phyloP scores from a whole-genome alignment of 176 grass and related monocot genomes.

The Juncus effusus region DNA sequence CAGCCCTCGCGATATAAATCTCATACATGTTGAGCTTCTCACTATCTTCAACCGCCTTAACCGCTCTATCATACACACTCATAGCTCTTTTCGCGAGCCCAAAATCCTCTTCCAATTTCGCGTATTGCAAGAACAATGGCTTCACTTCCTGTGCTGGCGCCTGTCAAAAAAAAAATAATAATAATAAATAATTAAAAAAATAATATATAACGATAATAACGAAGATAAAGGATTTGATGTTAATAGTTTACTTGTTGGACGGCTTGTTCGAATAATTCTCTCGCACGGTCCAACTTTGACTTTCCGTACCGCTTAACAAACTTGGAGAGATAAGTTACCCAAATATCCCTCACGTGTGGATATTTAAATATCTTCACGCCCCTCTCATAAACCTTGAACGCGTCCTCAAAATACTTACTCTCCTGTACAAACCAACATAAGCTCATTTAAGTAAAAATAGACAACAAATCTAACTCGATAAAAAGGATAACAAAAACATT shows the following conservation, averaged over 20 bases:
- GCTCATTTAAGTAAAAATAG: constrained; percentile 1
- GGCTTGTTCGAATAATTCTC: constrained; percentile 62
- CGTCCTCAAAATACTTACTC: constrained; percentile 64
- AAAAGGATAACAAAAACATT: neutral
- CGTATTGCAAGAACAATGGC: constrained; percentile 50
- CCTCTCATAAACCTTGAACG: constrained; percentile 67
- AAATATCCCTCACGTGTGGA: constrained; percentile 59
- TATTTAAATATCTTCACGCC: constrained; percentile 58
- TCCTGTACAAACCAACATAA: constrained; percentile 12
- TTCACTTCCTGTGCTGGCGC: constrained; percentile 43
- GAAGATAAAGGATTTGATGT: neutral
- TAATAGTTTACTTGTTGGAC: constrained; percentile 32
- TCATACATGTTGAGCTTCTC: constrained; percentile 70
- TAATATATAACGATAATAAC: neutral
- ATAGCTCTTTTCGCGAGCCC: constrained; percentile 57
- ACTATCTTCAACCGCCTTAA: constrained; percentile 29
- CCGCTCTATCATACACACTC: constrained; percentile 60
- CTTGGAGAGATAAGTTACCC: constrained; percentile 60
- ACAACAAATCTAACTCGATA: neutral
- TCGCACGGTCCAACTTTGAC: constrained; percentile 46
- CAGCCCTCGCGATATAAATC: constrained; percentile 46
- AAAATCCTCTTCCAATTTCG: constrained; percentile 66
- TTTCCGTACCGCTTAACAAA: constrained; percentile 51
- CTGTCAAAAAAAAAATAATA: constrained; percentile 19
- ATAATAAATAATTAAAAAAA: constrained; percentile 2